phyloP scores from a whole-genome alignment of 805 yeast genomes.

The Hanseniaspora hatyaiensis region DNA sequence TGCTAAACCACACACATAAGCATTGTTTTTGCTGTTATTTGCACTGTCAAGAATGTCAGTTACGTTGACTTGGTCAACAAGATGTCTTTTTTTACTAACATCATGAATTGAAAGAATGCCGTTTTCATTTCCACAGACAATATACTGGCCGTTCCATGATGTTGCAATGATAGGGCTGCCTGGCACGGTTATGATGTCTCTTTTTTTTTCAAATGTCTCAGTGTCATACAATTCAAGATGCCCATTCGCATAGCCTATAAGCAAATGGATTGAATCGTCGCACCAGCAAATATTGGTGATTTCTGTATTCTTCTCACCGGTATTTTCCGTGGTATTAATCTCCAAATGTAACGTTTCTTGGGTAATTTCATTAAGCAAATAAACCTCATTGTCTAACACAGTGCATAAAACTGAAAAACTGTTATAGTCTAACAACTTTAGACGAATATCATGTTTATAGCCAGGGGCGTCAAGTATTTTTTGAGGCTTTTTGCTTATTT shows the following conservation, averaged over 20 bases:
- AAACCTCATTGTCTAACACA: slow-evolving; percentile 72
- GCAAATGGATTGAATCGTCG: slow-evolving; percentile 73
- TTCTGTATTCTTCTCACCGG: slow-evolving; percentile 32
- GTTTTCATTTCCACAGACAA: slow-evolving; percentile 77
- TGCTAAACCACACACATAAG: slow-evolving; percentile 3
- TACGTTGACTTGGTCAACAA: slow-evolving; percentile 38
- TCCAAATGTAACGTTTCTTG: slow-evolving; percentile 64
- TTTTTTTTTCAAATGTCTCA: slow-evolving; percentile 55
- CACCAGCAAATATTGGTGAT: slow-evolving; percentile 81
- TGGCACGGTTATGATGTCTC: slow-evolving; percentile 62
- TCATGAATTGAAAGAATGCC: slow-evolving; percentile 83
- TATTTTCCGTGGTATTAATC: slow-evolving; percentile 28
- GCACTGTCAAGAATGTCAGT: too few species aligned
- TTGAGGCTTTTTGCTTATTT: slow-evolving; percentile 78
- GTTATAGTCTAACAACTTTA: slow-evolving; percentile 83
- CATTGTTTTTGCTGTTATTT: too few species aligned
- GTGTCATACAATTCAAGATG: slow-evolving; percentile 87
- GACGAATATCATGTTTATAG: slow-evolving; percentile 79
- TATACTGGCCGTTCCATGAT: slow-evolving; percentile 69
- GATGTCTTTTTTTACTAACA: slow-evolving; percentile 72
- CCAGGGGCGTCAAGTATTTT: slow-evolving; percentile 95
- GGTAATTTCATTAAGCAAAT: slow-evolving; percentile 81
- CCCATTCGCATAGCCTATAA: slow-evolving; percentile 78
- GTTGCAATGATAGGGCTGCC: slow-evolving; percentile 72
- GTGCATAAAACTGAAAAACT: slow-evolving; percentile 68